A percentile compares a stretch with the other conserved stretches of the same genome.
phyloP scores from a whole-genome alignment of 2,329 filamentous ascomycete species.

The Penicillium italicum region DNA sequence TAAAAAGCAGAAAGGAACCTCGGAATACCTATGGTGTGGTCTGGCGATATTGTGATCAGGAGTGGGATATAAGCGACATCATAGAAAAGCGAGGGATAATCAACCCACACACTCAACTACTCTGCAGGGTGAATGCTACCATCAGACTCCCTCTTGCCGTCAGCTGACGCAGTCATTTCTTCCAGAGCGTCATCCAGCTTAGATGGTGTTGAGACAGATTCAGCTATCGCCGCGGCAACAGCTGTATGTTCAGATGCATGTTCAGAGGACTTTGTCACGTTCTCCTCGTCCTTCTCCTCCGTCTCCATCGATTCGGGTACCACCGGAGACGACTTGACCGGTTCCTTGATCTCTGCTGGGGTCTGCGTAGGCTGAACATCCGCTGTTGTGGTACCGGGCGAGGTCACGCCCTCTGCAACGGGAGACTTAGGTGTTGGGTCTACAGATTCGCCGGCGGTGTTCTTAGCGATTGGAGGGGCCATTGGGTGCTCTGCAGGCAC shows the following conservation, averaged over 20 bases:
- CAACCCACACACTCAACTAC: not conserved
- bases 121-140: conserved; percentile 14
- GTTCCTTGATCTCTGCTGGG: not conserved
- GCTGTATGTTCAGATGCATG: not conserved
- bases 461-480: conserved; percentile 34
- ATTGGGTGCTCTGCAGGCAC: conserved; percentile 17
- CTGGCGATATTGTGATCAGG: not conserved
- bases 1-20: not conserved
- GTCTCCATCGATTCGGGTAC: not conserved
- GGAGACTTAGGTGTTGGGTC: conserved; percentile 27
- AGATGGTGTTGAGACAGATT: conserved; percentile 6
- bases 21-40: not conserved
- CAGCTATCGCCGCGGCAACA: not conserved
- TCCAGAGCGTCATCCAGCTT: conserved; percentile 24
- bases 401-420: conserved; percentile 6
- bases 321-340: not conserved
- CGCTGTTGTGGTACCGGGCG: not conserved
- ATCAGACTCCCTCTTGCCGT: conserved; percentile 28
- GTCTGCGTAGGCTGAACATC: conserved; percentile 3
- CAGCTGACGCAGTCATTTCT: conserved; percentile 23
- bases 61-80: not conserved
- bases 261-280: not conserved
- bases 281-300: not conserved
- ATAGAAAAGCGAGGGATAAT: not conserved
- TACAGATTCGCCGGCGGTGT: conserved; percentile 33